Conservation (phyloP, 139 green algal species). For the Gonium pectorale region DNA sequence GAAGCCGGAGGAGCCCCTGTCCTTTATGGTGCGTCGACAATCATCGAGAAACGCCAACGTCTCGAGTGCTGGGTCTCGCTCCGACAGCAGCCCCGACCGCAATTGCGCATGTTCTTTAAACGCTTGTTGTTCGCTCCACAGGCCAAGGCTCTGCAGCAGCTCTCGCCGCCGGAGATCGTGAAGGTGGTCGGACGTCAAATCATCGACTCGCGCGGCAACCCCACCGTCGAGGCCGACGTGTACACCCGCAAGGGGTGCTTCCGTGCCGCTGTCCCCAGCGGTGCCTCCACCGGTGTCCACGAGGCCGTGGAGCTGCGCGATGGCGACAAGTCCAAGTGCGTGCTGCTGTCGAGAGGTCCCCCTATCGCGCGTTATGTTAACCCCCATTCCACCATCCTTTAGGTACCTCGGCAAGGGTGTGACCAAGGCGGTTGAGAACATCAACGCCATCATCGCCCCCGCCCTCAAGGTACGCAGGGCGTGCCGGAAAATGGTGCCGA, state of each 20-base stretch:
- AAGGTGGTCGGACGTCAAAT: slow-evolving; percentile 94
- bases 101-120: no score
- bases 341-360: no score
- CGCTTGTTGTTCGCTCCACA: slow-evolving; percentile 23
- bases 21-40: slow-evolving; percentile 83
- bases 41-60: no score
- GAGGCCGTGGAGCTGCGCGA: slow-evolving; percentile 99
- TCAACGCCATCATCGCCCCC: slow-evolving; percentile 95
- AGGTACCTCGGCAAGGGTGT: slow-evolving; percentile 97
- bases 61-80: no score
- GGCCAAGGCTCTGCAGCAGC: slow-evolving; percentile 74
- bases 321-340: slow-evolving; percentile 80
- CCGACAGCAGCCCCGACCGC: no score
- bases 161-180: slow-evolving; percentile 82
- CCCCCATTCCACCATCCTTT: not conserved
- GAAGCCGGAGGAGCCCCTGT: slow-evolving; percentile 90
- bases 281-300: slow-evolving; percentile 96
- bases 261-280: slow-evolving; percentile 91
- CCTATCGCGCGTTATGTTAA: no score
- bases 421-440: slow-evolving; percentile 93
- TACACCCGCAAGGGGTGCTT: slow-evolving; percentile 93
- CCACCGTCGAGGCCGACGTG: slow-evolving; percentile 94
- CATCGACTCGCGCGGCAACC: slow-evolving; percentile 97
- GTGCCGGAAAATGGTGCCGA: no score
- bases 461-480: slow-evolving; percentile 75